Evolutionary conservation across 2,329 filamentous ascomycete genomes (phyloP), one percentile per base, ranked within the genome.

Genomic region (Penicillium brevicompactum): DNA sequence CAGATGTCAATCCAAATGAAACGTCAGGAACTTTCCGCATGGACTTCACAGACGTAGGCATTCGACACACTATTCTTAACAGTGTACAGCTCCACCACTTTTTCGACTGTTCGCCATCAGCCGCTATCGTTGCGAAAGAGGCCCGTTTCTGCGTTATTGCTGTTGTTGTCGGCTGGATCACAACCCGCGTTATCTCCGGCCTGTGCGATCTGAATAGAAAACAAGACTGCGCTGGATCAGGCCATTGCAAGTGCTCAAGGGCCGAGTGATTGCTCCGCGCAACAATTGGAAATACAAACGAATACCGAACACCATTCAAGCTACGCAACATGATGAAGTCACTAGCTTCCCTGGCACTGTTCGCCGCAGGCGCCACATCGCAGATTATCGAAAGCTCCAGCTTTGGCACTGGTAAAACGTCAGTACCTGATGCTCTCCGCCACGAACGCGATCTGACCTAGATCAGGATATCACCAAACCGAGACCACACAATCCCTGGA

Each of bases 341-440:
- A 44, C 64, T 76, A 55, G 69, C 71, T 59, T 76, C 71, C 54
- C 67, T 77, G 18, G 67, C 74, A n/a, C 61, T 81, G 41, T 70
- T 78, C 18, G 64, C 84, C 51, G 81, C 82, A 56, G 73, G 78
- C 45, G 78, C 78, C 34, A 80, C 83, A 50, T 87, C 87, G 34
- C 84, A 89, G 67, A 78, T 91, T 51, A 83, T 91, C 68, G 87
- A 86, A 62, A 85, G 87, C 67, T 82, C 91, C 46, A 92, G 89
- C 71, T 95, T 95, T 71, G 91, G 91, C 37, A 84, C 89, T 68
- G 82, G 83, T 57, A 80, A 82, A 65, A 84, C 80, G 87, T 88
- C 76, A 42, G 74, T 52, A 30, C 13, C 48, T 32, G 58, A 44
- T 42, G 31, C 9, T 30, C 18, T 45, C 31, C 10, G 24, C 24